These are phyloP conservation scores for Isoetes engelmannii DNA, from an alignment of 83 land plant genomes.

Conservation along the genomic window DNA sequence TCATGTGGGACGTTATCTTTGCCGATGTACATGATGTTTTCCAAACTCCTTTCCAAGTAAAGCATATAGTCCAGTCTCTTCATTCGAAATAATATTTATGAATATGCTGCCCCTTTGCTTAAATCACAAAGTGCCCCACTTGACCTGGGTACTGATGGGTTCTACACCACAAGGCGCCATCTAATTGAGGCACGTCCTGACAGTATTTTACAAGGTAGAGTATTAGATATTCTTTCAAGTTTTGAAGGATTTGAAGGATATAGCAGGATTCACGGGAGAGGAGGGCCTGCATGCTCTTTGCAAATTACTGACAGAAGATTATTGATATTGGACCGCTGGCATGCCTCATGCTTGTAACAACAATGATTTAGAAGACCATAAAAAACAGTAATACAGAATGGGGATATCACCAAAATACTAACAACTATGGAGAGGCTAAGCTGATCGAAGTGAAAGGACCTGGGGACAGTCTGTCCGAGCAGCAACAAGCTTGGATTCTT, in stretches of 20 bases:
- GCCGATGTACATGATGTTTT: conserved; percentile 83
- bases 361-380: too few species aligned
- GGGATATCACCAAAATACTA: too few species aligned
- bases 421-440: conserved; percentile 55
- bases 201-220: conserved; percentile 52
- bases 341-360: conserved; percentile 56
- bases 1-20: conserved; percentile 91
- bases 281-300: conserved; percentile 55
- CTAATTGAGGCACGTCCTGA: conserved; percentile 58
- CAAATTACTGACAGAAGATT: conserved; percentile 66
- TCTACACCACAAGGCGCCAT: conserved; percentile 43
- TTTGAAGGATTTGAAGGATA: conserved; percentile 59
- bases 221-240: conserved; percentile 48
- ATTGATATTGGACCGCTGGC: conserved; percentile 71
- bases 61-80: background rate
- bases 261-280: conserved; percentile 59
- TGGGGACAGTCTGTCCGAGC: conserved; percentile 79
- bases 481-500: conserved; percentile 81
- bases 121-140: conserved; percentile 70
- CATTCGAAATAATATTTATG: background rate
- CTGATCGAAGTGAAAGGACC: conserved; percentile 97
- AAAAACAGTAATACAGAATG: too few species aligned
- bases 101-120: background rate
- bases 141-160: conserved; percentile 66
- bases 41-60: conserved; percentile 74